Evolutionary conservation across 768 basidiomycete species (phyloP), one percentile per base, ranked within the genome.

Genomic region (Leccinum arenicola): DNA sequence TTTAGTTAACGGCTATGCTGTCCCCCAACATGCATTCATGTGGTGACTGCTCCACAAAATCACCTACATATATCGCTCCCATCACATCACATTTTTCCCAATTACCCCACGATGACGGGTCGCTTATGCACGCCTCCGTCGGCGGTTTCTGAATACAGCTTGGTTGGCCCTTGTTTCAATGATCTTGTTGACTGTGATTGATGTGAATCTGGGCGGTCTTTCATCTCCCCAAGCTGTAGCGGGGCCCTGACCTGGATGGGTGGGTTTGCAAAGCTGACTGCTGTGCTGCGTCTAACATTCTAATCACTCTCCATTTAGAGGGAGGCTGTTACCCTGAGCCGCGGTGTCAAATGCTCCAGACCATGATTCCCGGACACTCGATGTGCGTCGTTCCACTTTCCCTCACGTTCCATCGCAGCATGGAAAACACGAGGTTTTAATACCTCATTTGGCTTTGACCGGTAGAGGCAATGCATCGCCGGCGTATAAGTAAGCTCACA

Each of bases 351-450:
- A 59, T 64, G 70, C 69, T 61, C 70, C 67, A 74, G 72, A 66
- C 70, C 70, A 61, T 60, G 68, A 60, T 66, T 71, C 64, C 67
- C 70, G 70, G 68, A 56, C 51, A 54, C 56, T 64, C 65, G 67
- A 55, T 57, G n/a, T 64, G 63, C 45, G 61, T 62, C 63, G 50
- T 52, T 47, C 54, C 63, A 62, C 56, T 64, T 71, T 72, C 43
- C 61, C 64, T 71, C 63, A 56, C 64, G 54, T 61, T 59, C 70
- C 57, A 65, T 63, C 70, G 68, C 70, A 72, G 70, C 70, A 72
- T 52, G 70, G 64, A 58, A 48, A 66, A 72, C 71, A 72, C 71
- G 71, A 74, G 71, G 70, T 62, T 71, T 71, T 71, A 71, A 71
- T 71, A 60, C 52, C 19, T 56, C 40, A 27, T 61, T 60, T 67